phyloP scores from a whole-genome alignment of 2,329 filamentous ascomycete species.

The Periconia macrospinosa region DNA sequence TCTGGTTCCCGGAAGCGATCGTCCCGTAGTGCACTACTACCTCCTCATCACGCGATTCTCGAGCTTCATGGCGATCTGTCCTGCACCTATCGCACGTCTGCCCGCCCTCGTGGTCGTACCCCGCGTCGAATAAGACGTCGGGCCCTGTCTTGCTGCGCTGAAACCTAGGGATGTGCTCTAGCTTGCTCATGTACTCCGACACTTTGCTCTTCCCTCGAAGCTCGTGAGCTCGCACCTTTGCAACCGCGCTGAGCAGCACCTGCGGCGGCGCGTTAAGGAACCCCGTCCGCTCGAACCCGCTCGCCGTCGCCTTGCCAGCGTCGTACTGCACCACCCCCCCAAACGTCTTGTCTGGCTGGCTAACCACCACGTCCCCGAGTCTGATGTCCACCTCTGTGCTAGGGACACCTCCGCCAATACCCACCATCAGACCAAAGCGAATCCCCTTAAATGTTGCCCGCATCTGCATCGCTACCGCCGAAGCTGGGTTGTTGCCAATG shows the following conservation, averaged over 20 bases:
- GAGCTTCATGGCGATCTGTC: not conserved
- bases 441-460: conserved; percentile 34
- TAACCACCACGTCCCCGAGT: conserved; percentile 13
- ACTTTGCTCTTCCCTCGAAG: conserved; percentile 1
- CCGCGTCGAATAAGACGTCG: conserved; percentile 12
- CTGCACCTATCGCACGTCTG: conserved; percentile 5
- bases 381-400: conserved; percentile 9
- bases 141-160: no score
- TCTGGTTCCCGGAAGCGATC: conserved; percentile 4
- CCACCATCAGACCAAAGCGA: conserved; percentile 10
- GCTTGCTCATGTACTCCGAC: not conserved
- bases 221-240: not conserved
- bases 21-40: conserved; percentile 2
- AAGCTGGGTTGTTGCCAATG: conserved; percentile 33
- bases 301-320: not conserved
- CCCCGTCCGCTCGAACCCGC: not conserved
- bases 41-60: not conserved
- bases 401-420: conserved; percentile 34
- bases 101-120: conserved; percentile 12
- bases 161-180: conserved; percentile 4
- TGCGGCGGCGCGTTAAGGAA: not conserved
- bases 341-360: conserved; percentile 2
- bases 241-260: conserved; percentile 8
- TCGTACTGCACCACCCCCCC: conserved; percentile 12
- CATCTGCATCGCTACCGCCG: conserved; percentile 31